Conservation (phyloP, 2,329 filamentous ascomycete genomes). For the Arthrobotrys sphaeroides region DNA sequence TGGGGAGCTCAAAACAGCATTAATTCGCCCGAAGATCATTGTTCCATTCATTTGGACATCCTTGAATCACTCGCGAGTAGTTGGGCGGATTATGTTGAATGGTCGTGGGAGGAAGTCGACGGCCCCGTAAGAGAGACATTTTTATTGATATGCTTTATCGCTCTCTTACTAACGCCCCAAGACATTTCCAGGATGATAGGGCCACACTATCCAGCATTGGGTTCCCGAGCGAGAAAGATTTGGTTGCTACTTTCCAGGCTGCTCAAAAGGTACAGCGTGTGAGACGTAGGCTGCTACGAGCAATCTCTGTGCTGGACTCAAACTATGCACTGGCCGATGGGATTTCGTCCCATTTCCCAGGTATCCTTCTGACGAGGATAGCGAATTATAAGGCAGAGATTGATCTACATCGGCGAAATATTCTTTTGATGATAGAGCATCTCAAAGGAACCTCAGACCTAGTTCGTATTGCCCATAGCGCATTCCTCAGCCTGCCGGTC, state of each 20-base stretch:
- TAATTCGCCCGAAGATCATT: not conserved
- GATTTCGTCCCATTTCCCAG: conserved; percentile 18
- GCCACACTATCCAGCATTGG: not conserved
- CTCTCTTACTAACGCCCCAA: not conserved
- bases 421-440: conserved; percentile 29
- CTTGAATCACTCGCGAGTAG: conserved; percentile 22
- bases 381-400: conserved; percentile 33
- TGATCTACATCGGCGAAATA: conserved; percentile 11
- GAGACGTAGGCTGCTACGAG: conserved; percentile 16
- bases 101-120: conserved; percentile 19
- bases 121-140: conserved; percentile 8
- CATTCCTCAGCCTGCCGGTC: no score
- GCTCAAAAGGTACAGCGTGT: conserved; percentile 24
- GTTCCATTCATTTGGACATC: conserved; percentile 26
- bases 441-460: conserved; percentile 28
- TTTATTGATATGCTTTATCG: no score
- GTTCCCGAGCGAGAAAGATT: conserved; percentile 8
- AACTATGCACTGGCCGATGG: conserved; percentile 25
- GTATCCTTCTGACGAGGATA: not conserved
- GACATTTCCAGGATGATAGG: conserved; percentile 11
- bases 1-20: not conserved
- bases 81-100: conserved; percentile 38
- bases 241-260: conserved; percentile 1
- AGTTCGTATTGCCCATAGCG: conserved; percentile 1
- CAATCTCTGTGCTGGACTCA: conserved; percentile 26